phyloP scores from a whole-genome alignment of 1,284 basidiomycete species.

The Amylostereum areolatum region DNA sequence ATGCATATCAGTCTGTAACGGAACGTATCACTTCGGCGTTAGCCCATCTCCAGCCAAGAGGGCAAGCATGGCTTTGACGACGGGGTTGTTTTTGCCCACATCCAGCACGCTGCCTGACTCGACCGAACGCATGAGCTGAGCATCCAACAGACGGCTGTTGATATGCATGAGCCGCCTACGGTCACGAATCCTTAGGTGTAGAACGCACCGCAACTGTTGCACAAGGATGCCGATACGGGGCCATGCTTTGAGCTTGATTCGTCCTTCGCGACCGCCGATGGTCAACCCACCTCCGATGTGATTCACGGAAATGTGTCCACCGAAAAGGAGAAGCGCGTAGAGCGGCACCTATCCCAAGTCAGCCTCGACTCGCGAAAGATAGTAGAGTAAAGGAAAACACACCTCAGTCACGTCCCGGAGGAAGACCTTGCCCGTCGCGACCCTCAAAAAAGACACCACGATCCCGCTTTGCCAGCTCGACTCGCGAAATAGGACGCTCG shows the following conservation, averaged over 20 bases:
- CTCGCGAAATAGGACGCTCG: constrained; percentile 76
- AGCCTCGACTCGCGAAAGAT: not conserved
- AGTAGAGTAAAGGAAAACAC: constrained; percentile 13
- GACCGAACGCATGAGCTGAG: constrained; percentile 55
- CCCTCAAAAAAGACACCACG: constrained; percentile 79
- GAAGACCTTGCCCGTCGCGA: constrained; percentile 82
- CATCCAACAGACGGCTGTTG: constrained; percentile 61
- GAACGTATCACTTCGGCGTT: constrained; percentile 4
- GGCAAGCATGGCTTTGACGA: constrained; percentile 66
- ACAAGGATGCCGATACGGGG: constrained; percentile 87
- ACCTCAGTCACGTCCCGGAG: constrained; percentile 88
- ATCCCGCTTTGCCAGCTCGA: constrained; percentile 75
- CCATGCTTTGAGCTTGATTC: constrained; percentile 73
- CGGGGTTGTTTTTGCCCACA: constrained; percentile 45
- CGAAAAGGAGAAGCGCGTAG: constrained; percentile 81
- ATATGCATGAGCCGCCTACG: constrained; percentile 3
- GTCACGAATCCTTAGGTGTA: constrained; percentile 5
- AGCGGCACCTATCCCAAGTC: constrained; percentile 58
- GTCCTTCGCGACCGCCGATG: constrained; percentile 44
- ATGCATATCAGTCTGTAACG: too few species aligned
- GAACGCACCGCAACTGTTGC: constrained; percentile 74
- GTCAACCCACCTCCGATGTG: constrained; percentile 74
- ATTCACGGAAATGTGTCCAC: constrained; percentile 74
- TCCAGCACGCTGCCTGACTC: constrained; percentile 47
- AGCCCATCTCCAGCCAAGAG: constrained; percentile 60